Base-by-base conservation (phyloP, 257 asterid genomes). In the Jaltomata sinuosa region DNA sequence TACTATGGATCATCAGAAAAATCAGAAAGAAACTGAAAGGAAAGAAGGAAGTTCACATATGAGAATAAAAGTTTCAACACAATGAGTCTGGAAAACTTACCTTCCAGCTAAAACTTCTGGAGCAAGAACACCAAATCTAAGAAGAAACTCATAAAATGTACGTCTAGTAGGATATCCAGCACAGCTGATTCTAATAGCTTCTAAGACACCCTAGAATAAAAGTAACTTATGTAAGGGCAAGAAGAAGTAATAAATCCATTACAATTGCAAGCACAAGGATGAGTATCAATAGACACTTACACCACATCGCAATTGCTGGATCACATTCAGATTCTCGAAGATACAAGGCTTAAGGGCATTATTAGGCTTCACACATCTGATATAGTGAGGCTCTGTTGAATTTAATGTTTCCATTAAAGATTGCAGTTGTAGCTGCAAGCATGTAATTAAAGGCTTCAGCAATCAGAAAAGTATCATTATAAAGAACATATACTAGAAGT, bases 111-210 rank as follows among this genome's bases (percentile, higher is more conserved):
- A 83, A 79, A 89, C 91, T 85, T 90, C 93, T 27, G 93, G 92
- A 86, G 98, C 99, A 86, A 97, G 99, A 89, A 95, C 97, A 92
- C 99, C 99, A 92, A 97, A 97, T 50, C 99, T 94, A 80, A 97
- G 97, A 88, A 97, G 96, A 91, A 97, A 97, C 89, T 97, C 99
- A 87, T 97, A 96, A 85, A 95, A 97, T 67, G 97, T 89, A 78
- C 99, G 99, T 85, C 98, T 93, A 72, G 99, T 97, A 72, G 99
- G 99, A 90, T 97, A 97, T 85, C 99, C 99, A 85, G 99, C 99
- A 88, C 99, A 97, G 87, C 99, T 97, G 87, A 97, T 97, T 86
- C 99, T 91, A 86, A 97, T 97, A 76, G 99, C 99, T 91, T 96
- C 99, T 83, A 96, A 95, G 87, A 96, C 99, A 88, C 99, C 99